Conservation (phyloP, 2,329 filamentous ascomycete species). For the Curvularia lunata region DNA sequence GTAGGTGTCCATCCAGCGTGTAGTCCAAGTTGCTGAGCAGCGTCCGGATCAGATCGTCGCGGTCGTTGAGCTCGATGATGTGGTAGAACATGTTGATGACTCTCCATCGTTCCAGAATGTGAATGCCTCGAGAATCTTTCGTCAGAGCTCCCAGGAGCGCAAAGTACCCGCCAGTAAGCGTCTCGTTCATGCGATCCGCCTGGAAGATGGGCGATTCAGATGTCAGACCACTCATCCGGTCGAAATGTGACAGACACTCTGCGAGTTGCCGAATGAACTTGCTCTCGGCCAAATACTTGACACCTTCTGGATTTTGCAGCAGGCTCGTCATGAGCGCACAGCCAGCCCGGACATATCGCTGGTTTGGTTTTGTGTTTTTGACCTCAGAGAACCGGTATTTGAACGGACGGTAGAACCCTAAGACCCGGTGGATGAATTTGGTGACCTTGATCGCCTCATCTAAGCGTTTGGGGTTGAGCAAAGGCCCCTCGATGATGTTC, state of each 20-base stretch:
- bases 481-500: conserved; percentile 87
- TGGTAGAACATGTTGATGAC: conserved; percentile 99
- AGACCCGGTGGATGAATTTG: conserved; percentile 92
- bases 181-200: conserved; percentile 80
- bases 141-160: conserved; percentile 88
- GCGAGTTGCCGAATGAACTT: conserved; percentile 93
- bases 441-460: conserved; percentile 94
- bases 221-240: conserved; percentile 75
- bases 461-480: conserved; percentile 87
- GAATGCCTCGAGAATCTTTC: conserved; percentile 79
- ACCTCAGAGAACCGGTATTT: conserved; percentile 94
- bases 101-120: conserved; percentile 93
- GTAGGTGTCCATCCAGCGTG: conserved; percentile 79
- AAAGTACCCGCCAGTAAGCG: conserved; percentile 91
- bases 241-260: conserved; percentile 93
- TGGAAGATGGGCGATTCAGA: conserved; percentile 91
- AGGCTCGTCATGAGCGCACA: conserved; percentile 87
- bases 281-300: conserved; percentile 85
- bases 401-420: conserved; percentile 96
- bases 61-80: conserved; percentile 88
- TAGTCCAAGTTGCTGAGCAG: conserved; percentile 94
- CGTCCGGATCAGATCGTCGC: conserved; percentile 88
- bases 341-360: conserved; percentile 89
- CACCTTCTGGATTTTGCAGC: conserved; percentile 83
- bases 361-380: conserved; percentile 87